phyloP scores from a whole-genome alignment of 202 grass and related monocot genomes.

The Setaria viridis region DNA sequence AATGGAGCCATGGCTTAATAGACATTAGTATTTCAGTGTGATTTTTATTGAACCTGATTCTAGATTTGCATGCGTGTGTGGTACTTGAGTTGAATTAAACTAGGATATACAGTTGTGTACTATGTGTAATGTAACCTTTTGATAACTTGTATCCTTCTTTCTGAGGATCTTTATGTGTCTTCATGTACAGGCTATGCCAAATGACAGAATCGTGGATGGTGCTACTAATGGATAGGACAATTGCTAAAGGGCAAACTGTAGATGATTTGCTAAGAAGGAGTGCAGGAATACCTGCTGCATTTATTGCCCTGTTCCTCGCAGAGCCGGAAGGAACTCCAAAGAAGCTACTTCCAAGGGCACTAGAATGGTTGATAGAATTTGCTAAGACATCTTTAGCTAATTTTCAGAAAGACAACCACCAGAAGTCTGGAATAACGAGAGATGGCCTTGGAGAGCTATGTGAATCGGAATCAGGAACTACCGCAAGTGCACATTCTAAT shows the following conservation, averaged over 20 bases:
- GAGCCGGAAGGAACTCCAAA: conserved; percentile 96
- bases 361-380: conserved; percentile 79
- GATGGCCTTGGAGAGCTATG: conserved; percentile 36
- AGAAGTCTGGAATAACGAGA: conserved; percentile 44
- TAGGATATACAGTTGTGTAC: conserved; percentile 19
- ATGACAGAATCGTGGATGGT: conserved; percentile 95
- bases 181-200: conserved; percentile 79
- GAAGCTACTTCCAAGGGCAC: conserved; percentile 87
- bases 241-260: conserved; percentile 87
- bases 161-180: conserved; percentile 38
- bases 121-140: conserved; percentile 37
- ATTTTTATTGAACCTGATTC: conserved; percentile 34
- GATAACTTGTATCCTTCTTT: conserved; percentile 26
- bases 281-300: conserved; percentile 93
- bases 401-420: conserved; percentile 50
- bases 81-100: conserved; percentile 35
- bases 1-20: background rate
- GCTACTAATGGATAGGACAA: conserved; percentile 84
- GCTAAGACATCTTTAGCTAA: conserved; percentile 74
- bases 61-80: conserved; percentile 18
- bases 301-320: conserved; percentile 88
- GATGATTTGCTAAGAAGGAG: conserved; percentile 98
- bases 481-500: conserved; percentile 49
- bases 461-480: conserved; percentile 42
- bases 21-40: background rate